A percentile compares a stretch with the other conserved stretches of the same genome.
These are phyloP conservation scores for Podosphaera xanthii DNA, from an alignment of 2,329 filamentous ascomycete species.

Conservation along the genomic window DNA sequence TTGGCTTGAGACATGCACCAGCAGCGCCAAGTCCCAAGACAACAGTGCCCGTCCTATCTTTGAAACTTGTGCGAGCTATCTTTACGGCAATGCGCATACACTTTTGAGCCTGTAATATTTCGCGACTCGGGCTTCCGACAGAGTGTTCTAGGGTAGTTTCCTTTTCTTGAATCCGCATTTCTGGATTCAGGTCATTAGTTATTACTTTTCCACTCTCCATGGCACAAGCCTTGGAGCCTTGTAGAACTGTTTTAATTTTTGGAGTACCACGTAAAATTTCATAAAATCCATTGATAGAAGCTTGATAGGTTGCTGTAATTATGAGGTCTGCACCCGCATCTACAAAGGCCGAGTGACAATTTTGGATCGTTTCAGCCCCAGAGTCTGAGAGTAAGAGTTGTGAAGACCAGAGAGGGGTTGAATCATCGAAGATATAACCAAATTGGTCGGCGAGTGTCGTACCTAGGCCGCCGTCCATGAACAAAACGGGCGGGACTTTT, in stretches of 20 bases:
- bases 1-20: constrained; percentile 41
- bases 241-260: not conserved
- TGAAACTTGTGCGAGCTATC: constrained; percentile 17
- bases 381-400: constrained; percentile 31
- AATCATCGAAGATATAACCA: constrained; percentile 25
- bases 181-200: no score
- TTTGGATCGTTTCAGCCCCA: constrained; percentile 1
- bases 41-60: constrained; percentile 17
- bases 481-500: constrained; percentile 14
- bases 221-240: no score
- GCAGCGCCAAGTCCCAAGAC: constrained; percentile 43
- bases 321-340: constrained; percentile 36
- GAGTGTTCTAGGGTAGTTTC: no score
- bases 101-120: constrained; percentile 17
- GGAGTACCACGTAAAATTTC: not conserved
- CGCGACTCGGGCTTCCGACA: no score
- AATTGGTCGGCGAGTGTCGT: constrained; percentile 40
- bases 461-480: constrained; percentile 45
- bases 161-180: no score
- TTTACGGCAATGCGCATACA: constrained; percentile 21
- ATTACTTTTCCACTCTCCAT: constrained; percentile 7
- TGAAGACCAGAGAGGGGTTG: constrained; percentile 43
- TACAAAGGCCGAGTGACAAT: constrained; percentile 14
- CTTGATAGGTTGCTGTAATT: constrained; percentile 44
- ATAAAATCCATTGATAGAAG: not conserved